phyloP scores from a whole-genome alignment of 345 rosid species.

The Populus pruinosa region DNA sequence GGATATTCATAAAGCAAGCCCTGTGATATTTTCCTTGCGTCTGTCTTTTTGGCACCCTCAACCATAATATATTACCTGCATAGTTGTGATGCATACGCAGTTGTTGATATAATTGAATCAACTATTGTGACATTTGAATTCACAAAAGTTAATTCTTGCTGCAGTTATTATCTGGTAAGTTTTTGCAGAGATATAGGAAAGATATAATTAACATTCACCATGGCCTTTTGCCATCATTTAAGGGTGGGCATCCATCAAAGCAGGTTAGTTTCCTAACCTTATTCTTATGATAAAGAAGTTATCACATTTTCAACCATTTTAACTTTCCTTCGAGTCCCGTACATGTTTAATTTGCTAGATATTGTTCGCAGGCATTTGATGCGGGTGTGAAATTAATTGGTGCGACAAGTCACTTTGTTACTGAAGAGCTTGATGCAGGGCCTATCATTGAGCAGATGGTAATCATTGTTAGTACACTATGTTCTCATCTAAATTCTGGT shows the following conservation, averaged over 20 bases:
- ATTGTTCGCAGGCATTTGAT: conserved; percentile 82
- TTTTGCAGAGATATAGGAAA: conserved; percentile 73
- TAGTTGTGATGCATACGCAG: not conserved
- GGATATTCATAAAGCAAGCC: not conserved
- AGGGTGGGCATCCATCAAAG: conserved; percentile 75
- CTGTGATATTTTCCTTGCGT: not conserved
- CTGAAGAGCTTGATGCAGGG: conserved; percentile 93
- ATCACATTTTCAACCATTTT: not conserved
- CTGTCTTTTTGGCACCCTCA: not conserved
- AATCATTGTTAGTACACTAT: conserved; percentile 2
- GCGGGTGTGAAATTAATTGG: conserved; percentile 95
- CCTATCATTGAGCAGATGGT: conserved; percentile 99
- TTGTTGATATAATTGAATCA: conserved; percentile 5
- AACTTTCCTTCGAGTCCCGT: conserved; percentile 6
- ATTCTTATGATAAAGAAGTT: conserved; percentile 8
- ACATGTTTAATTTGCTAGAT: conserved; percentile 33
- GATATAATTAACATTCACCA: conserved; percentile 96
- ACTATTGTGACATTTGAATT: not conserved
- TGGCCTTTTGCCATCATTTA: conserved; percentile 95
- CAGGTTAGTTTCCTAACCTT: conserved; percentile 52
- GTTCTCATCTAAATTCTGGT: not conserved
- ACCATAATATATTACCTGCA: not conserved
- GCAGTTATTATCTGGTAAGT: conserved; percentile 70
- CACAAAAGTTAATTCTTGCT: conserved; percentile 5
- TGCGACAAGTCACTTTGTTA: conserved; percentile 91